Evolutionary conservation across 2,329 filamentous ascomycete species (phyloP), one percentile per base, ranked within the genome.

Genomic region (Phaeosphaeriaceae sp.): DNA sequence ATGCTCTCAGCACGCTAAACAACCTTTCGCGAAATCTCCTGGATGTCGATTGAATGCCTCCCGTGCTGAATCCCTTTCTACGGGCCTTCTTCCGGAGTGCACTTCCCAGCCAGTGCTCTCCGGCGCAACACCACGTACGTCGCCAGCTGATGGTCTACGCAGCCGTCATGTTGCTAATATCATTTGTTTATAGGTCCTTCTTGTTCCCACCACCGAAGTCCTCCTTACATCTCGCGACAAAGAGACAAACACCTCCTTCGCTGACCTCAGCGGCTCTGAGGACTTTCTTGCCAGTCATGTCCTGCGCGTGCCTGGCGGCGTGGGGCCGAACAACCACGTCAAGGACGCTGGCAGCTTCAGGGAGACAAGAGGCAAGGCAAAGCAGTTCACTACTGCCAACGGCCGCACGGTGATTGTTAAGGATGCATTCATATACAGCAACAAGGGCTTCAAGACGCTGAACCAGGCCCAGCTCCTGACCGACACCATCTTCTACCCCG

Each of bases 51-150:
- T 91, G 90, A 89, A 97, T 97, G 94, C 94, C 94, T 90, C 93
- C 95, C 84, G 73, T 75, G 64, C 87, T 98, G 89, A 99, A 99
- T 83, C 95, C 95, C 79, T 98, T 97, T 83, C 87, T 99, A 80
- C 90, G 92, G 85, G 93, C 94, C 86, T 98, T 99, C 89, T 97
- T 97, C 87, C 93, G 93, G 84, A 98, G 93, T 87, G 89, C 92
- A 79, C 87, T 97, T 77, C 91, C 91, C 70, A 85, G 91, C 73
- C 94, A 98, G 89, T 98, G 95, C 85, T 88, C 90, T 64, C 94
- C 95, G 55, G 87, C 93, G 66, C 91, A 95, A 79, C 92, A 97
- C 79, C 92, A 98, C 84, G 88, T 89, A 83, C 69, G 81, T 60
- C 3, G 28, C 42, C 8, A 46, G 22, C 19, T 23, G 30, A n/a